Percentiles rank a stretch among this genome's conserved stretches.
These are phyloP conservation scores for Fraxinus angustifolia DNA, from an alignment of 305 asterid species.

Conservation along the genomic window DNA sequence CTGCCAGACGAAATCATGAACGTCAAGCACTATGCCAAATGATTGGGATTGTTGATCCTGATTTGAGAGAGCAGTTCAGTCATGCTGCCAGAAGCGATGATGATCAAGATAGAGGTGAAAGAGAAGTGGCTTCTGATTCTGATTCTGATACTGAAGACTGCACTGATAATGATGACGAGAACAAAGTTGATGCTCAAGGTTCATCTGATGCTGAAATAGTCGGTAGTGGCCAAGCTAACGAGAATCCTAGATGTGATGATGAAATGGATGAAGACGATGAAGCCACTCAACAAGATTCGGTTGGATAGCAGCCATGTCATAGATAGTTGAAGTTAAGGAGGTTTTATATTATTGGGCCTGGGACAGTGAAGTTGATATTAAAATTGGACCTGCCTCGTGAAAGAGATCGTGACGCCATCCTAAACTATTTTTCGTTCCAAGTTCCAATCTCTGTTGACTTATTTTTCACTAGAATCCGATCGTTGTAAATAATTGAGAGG, in stretches of 20 bases:
- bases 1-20: conserved; percentile 43
- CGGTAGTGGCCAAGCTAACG: conserved; percentile 35
- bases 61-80: conserved; percentile 64
- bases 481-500: not conserved
- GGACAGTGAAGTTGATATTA: not conserved
- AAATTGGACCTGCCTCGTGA: not conserved
- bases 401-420: not conserved
- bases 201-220: conserved; percentile 56
- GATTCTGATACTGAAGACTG: conserved; percentile 61
- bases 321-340: not conserved
- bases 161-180: conserved; percentile 36
- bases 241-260: not conserved
- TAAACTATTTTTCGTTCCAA: not conserved
- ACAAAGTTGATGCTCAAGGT: conserved; percentile 29
- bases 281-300: conserved; percentile 60
- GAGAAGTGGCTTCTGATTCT: conserved; percentile 36
- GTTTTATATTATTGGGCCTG: not conserved
- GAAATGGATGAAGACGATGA: conserved; percentile 51
- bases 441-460: not conserved
- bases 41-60: conserved; percentile 75
- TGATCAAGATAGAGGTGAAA: conserved; percentile 41
- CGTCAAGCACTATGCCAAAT: conserved; percentile 60
- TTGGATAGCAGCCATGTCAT: conserved; percentile 29
- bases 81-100: conserved; percentile 46
- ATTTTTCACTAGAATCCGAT: not conserved